These are phyloP conservation scores for Citrus inodora DNA, from an alignment of 345 rosid genomes.

Conservation along the genomic window DNA sequence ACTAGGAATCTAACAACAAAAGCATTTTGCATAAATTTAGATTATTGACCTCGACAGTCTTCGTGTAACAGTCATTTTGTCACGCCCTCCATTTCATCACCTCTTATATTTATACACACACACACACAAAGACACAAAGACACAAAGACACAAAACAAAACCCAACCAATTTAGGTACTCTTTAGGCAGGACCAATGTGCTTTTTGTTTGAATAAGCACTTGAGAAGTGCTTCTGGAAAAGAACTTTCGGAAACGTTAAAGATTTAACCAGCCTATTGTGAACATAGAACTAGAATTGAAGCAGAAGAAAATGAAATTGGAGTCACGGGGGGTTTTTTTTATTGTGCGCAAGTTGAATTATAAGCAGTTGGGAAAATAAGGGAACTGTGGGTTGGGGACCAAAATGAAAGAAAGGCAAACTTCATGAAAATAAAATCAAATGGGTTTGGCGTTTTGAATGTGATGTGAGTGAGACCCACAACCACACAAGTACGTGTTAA, in stretches of 20 bases:
- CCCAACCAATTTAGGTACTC: background rate
- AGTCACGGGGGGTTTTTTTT: background rate
- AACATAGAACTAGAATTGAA: background rate
- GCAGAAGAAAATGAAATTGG: background rate
- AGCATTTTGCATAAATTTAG: background rate
- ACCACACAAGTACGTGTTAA: background rate
- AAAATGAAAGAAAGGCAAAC: background rate
- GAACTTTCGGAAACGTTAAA: no score
- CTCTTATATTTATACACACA: background rate
- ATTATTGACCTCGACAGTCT: background rate
- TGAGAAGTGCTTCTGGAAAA: no score
- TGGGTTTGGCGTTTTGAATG: background rate
- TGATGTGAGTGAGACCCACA: slow-evolving; percentile 9
- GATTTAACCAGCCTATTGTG: background rate
- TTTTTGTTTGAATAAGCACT: no score
- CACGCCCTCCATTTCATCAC: background rate
- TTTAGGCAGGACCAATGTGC: background rate
- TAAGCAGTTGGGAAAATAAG: background rate
- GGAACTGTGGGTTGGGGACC: slow-evolving; percentile 10
- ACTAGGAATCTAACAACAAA: background rate
- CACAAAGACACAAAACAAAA: no score
- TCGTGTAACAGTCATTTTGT: background rate
- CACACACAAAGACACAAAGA: no score
- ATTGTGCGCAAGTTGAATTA: background rate
- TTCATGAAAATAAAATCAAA: background rate